phyloP scores from a whole-genome alignment of 2,329 filamentous ascomycete genomes.

The Colletotrichum somersetense region DNA sequence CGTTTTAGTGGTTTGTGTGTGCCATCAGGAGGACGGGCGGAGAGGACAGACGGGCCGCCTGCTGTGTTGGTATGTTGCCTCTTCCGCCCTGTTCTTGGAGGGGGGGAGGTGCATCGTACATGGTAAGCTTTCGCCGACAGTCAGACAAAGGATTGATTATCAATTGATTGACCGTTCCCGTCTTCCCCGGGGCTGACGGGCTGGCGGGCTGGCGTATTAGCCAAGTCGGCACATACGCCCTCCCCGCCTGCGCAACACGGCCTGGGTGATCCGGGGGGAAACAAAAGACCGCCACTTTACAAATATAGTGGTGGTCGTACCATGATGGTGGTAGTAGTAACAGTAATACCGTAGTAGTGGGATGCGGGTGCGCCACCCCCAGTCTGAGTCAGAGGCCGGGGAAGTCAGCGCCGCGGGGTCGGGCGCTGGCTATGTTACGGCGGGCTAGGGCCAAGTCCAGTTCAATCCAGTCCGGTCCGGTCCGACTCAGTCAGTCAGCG shows the following conservation, averaged over 20 bases:
- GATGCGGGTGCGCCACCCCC: constrained; percentile 34
- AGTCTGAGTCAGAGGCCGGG: constrained; percentile 38
- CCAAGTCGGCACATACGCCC: background rate
- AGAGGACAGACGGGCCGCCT: background rate
- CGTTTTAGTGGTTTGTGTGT: constrained; percentile 34
- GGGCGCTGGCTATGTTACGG: background rate
- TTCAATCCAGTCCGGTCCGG: background rate
- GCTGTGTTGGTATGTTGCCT: constrained; percentile 5
- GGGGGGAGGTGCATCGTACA: background rate
- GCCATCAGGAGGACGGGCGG: constrained; percentile 11
- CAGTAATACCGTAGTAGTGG: background rate
- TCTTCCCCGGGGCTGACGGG: constrained; percentile 15
- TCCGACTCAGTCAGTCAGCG: constrained; percentile 18
- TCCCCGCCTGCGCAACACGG: background rate
- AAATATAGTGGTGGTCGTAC: constrained; percentile 3
- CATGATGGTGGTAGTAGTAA: background rate
- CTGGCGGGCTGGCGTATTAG: background rate
- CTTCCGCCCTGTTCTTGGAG: background rate
- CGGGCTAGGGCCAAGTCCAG: background rate
- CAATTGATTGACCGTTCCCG: constrained; percentile 24
- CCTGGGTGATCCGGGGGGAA: constrained; percentile 34
- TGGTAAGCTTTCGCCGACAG: background rate
- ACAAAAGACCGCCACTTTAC: constrained; percentile 8
- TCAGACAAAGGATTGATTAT: constrained; percentile 18
- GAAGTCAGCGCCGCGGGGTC: constrained; percentile 18